A percentile compares a stretch with the other conserved stretches of the same genome.
Conservation (phyloP, 2,329 filamentous ascomycete species). For the Zarea fungicola region DNA sequence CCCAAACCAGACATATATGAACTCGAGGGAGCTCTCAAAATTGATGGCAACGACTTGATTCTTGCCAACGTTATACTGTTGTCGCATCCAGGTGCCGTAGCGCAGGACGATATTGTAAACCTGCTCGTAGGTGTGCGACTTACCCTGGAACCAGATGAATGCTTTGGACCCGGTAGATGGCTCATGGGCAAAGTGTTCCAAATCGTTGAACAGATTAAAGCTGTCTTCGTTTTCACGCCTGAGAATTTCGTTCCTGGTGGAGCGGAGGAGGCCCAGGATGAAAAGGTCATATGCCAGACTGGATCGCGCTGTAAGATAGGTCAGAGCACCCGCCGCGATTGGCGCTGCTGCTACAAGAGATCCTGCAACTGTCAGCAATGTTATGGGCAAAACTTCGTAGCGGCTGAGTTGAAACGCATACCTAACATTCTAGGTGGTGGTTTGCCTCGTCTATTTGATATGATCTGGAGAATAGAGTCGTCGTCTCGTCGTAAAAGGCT, state of each 20-base stretch:
- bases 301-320: constrained; percentile 71
- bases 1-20: constrained; percentile 69
- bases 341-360: too few species aligned
- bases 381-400: too few species aligned
- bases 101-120: constrained; percentile 65
- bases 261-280: constrained; percentile 52
- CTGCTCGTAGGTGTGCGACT: constrained; percentile 66
- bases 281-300: constrained; percentile 60
- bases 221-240: constrained; percentile 52
- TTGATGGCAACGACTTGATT: constrained; percentile 76
- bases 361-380: too few species aligned
- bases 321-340: too few species aligned
- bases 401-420: too few species aligned
- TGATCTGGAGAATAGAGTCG: too few species aligned
- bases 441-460: too few species aligned
- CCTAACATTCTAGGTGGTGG: too few species aligned
- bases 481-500: too few species aligned
- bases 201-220: constrained; percentile 67
- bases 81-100: constrained; percentile 71
- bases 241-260: constrained; percentile 37
- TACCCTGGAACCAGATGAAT: constrained; percentile 65
- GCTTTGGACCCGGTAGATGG: constrained; percentile 51
- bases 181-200: constrained; percentile 61
- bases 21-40: constrained; percentile 75
- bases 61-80: constrained; percentile 55